These are phyloP conservation scores for Auxenochlorella pyrenoidosa DNA, from an alignment of 139 green algal species.

Conservation along the genomic window DNA sequence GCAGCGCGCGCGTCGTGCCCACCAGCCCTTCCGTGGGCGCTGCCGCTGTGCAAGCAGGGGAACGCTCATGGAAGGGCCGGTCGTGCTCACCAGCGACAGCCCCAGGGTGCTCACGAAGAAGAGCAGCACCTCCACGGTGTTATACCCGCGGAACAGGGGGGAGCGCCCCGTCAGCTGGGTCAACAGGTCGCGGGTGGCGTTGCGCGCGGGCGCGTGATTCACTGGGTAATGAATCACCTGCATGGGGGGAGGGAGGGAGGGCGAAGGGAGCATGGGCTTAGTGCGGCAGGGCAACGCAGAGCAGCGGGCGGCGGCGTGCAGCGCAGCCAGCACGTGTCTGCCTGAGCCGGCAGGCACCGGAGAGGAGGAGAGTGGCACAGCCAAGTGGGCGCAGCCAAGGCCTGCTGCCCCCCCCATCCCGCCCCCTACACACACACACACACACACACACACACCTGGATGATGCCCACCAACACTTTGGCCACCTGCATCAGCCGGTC, in stretches of 20 bases:
- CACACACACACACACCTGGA: slow-evolving; percentile 47
- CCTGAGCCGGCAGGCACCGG: too few species aligned
- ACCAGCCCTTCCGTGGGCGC: too few species aligned
- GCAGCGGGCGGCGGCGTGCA: too few species aligned
- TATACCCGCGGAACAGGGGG: slow-evolving; percentile 21
- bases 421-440: neutral
- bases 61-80: too few species aligned
- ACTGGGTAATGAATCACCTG: slow-evolving; percentile 66
- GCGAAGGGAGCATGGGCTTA: neutral
- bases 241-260: neutral
- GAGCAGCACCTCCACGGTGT: slow-evolving; percentile 28
- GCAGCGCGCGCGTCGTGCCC: too few species aligned
- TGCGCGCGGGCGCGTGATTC: slow-evolving; percentile 71
- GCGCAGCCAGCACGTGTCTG: too few species aligned
- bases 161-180: slow-evolving; percentile 15
- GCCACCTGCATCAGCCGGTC: slow-evolving; percentile 54
- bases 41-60: too few species aligned
- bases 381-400: too few species aligned
- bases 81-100: slow-evolving; percentile 10
- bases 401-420: too few species aligned
- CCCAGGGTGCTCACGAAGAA: slow-evolving; percentile 55
- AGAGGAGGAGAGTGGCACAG: too few species aligned
- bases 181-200: slow-evolving; percentile 46
- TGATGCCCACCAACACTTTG: slow-evolving; percentile 59
- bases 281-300: too few species aligned